phyloP scores from a whole-genome alignment of 1,284 basidiomycete genomes.

The Cystobasidium pallidum region DNA sequence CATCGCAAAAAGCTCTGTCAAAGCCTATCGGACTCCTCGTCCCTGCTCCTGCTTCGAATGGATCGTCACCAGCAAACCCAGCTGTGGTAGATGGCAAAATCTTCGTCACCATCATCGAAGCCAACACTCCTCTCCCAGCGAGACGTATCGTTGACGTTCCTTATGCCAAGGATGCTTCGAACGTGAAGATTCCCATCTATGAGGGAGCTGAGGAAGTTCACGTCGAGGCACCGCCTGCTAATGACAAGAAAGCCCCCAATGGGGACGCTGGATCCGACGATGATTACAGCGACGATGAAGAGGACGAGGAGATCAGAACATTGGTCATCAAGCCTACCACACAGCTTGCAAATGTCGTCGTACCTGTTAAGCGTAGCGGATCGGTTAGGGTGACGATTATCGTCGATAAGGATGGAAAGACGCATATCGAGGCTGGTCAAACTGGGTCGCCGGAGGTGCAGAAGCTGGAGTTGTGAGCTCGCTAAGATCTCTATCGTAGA shows the following conservation, averaged over 20 bases:
- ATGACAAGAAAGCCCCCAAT: slow-evolving; percentile 44
- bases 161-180: slow-evolving; percentile 65
- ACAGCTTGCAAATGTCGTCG: slow-evolving; percentile 66
- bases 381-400: slow-evolving; percentile 50
- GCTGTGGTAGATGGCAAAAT: slow-evolving; percentile 56
- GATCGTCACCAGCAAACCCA: slow-evolving; percentile 53
- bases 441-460: slow-evolving; percentile 26
- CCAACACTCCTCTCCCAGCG: slow-evolving; percentile 59
- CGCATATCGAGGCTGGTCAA: slow-evolving; percentile 57
- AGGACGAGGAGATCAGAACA: slow-evolving; percentile 67
- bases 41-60: slow-evolving; percentile 63
- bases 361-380: slow-evolving; percentile 57
- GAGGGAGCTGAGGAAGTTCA: slow-evolving; percentile 81
- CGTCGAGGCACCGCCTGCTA: slow-evolving; percentile 63
- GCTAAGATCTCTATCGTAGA: too few relatives aligned
- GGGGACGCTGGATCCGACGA: slow-evolving; percentile 56
- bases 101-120: slow-evolving; percentile 57
- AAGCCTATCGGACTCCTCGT: slow-evolving; percentile 79
- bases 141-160: slow-evolving; percentile 72
- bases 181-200: slow-evolving; percentile 79
- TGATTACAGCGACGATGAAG: slow-evolving; percentile 59
- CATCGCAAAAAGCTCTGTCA: slow-evolving; percentile 63
- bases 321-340: slow-evolving; percentile 68
- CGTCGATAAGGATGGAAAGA: slow-evolving; percentile 60
- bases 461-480: slow-evolving; percentile 21